Percentiles rank a stretch among this genome's conserved stretches.
These are phyloP conservation scores for Clitoria ternatea DNA, from an alignment of 306 rosid species.

Conservation along the genomic window DNA sequence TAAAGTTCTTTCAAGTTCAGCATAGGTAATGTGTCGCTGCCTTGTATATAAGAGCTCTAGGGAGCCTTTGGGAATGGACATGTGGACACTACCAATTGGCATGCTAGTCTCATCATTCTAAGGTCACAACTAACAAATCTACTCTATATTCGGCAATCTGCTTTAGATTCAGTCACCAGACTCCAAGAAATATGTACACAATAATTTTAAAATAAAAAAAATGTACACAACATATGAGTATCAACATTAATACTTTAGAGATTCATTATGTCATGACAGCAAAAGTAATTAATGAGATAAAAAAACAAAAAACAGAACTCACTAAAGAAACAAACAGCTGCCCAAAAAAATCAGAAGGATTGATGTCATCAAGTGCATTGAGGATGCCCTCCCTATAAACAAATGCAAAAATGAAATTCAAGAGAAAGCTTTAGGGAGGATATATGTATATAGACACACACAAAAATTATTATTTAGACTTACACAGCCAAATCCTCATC, in stretches of 20 bases:
- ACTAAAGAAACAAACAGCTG: slow-evolving; percentile 87
- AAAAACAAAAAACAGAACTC: slow-evolving; percentile 38
- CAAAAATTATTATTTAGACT: slow-evolving; percentile 30
- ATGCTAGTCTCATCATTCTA: slow-evolving; percentile 2
- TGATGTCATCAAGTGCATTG: slow-evolving; percentile 66
- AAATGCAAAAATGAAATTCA: slow-evolving; percentile 13
- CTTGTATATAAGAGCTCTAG: neutral
- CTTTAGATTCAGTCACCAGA: neutral
- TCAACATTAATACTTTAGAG: slow-evolving; percentile 1
- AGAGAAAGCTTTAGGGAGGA: neutral
- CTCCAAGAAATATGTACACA: neutral
- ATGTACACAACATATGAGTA: neutral
- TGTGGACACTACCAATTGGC: neutral
- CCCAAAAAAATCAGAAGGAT: slow-evolving; percentile 75
- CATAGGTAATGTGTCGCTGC: neutral
- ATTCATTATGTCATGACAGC: neutral
- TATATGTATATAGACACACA: slow-evolving; percentile 8
- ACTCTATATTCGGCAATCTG: slow-evolving; percentile 2
- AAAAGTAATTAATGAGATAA: neutral
- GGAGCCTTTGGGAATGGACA: neutral
- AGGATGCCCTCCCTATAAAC: slow-evolving; percentile 91
- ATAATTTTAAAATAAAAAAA: neutral
- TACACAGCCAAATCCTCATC: slow-evolving; percentile 99
- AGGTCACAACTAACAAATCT: too few species aligned
- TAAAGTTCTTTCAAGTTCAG: neutral